Conservation (phyloP, 441 rosid species). For the Flueggea neowawraea region DNA sequence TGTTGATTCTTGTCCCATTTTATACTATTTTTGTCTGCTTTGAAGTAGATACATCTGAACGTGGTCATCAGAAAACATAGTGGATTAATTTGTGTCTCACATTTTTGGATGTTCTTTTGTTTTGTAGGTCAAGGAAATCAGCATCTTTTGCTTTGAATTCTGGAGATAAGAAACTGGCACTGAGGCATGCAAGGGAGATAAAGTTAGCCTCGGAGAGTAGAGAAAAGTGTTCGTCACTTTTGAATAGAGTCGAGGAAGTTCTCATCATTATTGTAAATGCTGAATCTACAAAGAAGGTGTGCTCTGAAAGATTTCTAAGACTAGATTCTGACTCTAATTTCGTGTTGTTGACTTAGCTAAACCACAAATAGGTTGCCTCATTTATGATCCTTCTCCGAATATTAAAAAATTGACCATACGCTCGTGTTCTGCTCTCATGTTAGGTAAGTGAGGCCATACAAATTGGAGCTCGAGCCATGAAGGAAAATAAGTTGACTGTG, state of each 20-base stretch:
- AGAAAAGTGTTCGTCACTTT: constrained; percentile 60
- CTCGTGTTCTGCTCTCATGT: constrained; percentile 1
- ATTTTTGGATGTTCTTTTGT: constrained; percentile 2
- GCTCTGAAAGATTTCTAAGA: not conserved
- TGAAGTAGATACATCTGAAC: not conserved
- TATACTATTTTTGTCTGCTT: no score
- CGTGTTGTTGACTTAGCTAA: no score
- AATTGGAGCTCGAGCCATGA: constrained; percentile 72
- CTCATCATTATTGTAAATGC: constrained; percentile 52
- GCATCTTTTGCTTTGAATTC: constrained; percentile 59
- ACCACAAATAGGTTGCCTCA: no score
- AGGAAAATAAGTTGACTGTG: constrained; percentile 55
- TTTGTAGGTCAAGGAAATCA: constrained; percentile 57
- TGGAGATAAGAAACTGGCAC: constrained; percentile 72
- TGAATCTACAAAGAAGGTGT: constrained; percentile 71
- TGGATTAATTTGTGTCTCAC: constrained; percentile 1
- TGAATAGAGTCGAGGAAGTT: constrained; percentile 82
- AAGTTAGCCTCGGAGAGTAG: constrained; percentile 61
- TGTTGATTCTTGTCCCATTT: no score
- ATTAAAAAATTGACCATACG: not conserved
- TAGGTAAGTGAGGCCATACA: constrained; percentile 81
- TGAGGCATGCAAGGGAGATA: constrained; percentile 67
- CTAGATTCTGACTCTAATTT: constrained; percentile 2
- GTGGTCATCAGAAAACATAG: not conserved
- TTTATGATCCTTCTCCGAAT: no score